phyloP scores from a whole-genome alignment of 805 yeast genomes.

The Ogataea pignaliae region DNA sequence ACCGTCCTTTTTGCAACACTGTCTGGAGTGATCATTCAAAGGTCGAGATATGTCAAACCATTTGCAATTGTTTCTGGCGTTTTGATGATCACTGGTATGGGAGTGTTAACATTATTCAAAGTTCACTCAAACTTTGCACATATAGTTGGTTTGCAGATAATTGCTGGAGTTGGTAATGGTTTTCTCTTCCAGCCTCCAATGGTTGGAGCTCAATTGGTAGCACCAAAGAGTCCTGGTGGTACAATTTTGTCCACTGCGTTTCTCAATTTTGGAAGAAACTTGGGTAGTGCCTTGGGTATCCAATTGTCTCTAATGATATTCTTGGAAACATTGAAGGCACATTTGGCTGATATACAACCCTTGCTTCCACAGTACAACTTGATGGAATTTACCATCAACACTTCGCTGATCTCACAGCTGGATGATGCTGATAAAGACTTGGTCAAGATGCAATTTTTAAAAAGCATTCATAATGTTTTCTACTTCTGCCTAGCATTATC shows the following conservation, averaged over 20 bases:
- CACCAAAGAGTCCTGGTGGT: slow-evolving; percentile 49
- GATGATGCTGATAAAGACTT: background rate
- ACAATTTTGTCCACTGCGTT: slow-evolving; percentile 44
- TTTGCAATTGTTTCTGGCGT: slow-evolving; percentile 33
- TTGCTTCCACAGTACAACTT: no score
- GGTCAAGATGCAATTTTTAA: background rate
- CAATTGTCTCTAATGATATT: slow-evolving; percentile 40
- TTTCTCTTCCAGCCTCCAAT: slow-evolving; percentile 39
- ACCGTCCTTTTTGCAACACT: slow-evolving; percentile 36
- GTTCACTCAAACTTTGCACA: slow-evolving; percentile 31
- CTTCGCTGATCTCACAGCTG: no score
- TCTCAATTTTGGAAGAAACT: slow-evolving; percentile 38
- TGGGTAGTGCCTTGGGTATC: slow-evolving; percentile 44
- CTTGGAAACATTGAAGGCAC: slow-evolving; percentile 16
- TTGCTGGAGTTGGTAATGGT: slow-evolving; percentile 44
- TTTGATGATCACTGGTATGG: slow-evolving; percentile 39
- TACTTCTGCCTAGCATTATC: background rate
- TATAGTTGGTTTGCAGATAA: slow-evolving; percentile 42
- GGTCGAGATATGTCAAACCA: slow-evolving; percentile 38
- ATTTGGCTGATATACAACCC: slow-evolving; percentile 8
- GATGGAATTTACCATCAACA: slow-evolving; percentile 10
- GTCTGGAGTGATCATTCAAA: slow-evolving; percentile 36
- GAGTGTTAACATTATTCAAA: slow-evolving; percentile 38
- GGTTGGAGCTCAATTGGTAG: slow-evolving; percentile 42
- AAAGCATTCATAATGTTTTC: background rate